Evolutionary conservation across 2,329 filamentous ascomycete species (phyloP), one percentile per base, ranked within the genome.

Genomic region (Cladosporium sp.): DNA sequence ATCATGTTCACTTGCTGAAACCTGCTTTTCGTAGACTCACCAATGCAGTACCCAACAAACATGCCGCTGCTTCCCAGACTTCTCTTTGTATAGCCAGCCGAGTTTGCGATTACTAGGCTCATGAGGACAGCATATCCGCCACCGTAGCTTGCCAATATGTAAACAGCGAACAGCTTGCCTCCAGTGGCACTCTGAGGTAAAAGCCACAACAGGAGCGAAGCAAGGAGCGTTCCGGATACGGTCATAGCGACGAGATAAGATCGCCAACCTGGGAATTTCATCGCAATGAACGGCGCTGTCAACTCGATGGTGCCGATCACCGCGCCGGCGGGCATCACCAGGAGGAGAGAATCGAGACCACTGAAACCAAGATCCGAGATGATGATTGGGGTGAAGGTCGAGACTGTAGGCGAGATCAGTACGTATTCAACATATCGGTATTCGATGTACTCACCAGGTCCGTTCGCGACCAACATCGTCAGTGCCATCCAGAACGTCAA

Each of bases 31-130:
- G 65, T 66, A 2, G 7, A 14, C 51, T 54, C 8, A 80, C 80
- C 82, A 10, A 84, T 73, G 68, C 83, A 85, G 68, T 84, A 85
- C 0, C 82, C 83, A 23, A 84, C 79, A 59, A 82, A 85, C 6
- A 84, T 75, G 0, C 82, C 82, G 2, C 81, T 82, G 0, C 81
- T 82, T 1, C 79, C 79, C 1, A 84, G 74, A 1, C 80, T 79
- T 1, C 81, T 75, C 72, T 85, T 85, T 0, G 83, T 84, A 61
- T 85, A 84, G 1, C 83, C 83, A 0, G 83, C 81, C 13, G 80
- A 84, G 66, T 85, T 84, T 28, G 82, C 82, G 49, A 82, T 79
- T 54, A 80, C 78, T 6, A 84, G 70, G 0, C 81, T 81, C 77
- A 86, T 83, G 0, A 84, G 70, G 6, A 85, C 80, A 1, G 80